These are phyloP conservation scores for Lentinula raphanica DNA, from an alignment of 768 basidiomycete species.

Conservation along the genomic window DNA sequence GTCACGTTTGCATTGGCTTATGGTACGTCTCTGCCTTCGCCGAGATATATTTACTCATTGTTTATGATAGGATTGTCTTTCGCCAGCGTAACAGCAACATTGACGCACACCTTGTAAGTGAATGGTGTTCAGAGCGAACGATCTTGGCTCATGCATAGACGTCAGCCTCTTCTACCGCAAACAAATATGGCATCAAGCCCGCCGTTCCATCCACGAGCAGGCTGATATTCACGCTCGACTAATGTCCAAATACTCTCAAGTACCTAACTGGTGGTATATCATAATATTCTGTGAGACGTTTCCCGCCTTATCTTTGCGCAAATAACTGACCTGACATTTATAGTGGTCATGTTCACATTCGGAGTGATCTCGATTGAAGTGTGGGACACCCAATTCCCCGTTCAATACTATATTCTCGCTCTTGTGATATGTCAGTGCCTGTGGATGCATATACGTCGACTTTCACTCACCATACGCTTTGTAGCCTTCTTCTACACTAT, in stretches of 20 bases:
- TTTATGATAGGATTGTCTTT: slow-evolving; percentile 51
- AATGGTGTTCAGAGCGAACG: neutral
- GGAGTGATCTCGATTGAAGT: slow-evolving; percentile 67
- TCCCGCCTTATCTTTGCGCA: slow-evolving; percentile 17
- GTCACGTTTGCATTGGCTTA: slow-evolving; percentile 75
- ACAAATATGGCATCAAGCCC: slow-evolving; percentile 69
- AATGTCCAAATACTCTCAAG: slow-evolving; percentile 71
- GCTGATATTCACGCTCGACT: slow-evolving; percentile 82
- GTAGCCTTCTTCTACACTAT: slow-evolving; percentile 61
- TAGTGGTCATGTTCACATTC: slow-evolving; percentile 59
- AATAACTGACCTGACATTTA: neutral
- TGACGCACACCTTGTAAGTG: slow-evolving; percentile 53
- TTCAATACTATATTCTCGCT: slow-evolving; percentile 63
- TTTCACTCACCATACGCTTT: neutral
- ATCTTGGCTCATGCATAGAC: neutral
- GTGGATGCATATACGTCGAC: neutral
- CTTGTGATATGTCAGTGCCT: slow-evolving; percentile 47
- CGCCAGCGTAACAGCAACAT: slow-evolving; percentile 70
- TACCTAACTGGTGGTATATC: slow-evolving; percentile 85
- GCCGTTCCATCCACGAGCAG: slow-evolving; percentile 69
- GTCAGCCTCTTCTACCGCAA: slow-evolving; percentile 64
- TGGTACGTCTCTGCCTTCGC: slow-evolving; percentile 76
- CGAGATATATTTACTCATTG: slow-evolving; percentile 60
- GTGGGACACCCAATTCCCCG: slow-evolving; percentile 70
- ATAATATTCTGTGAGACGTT: slow-evolving; percentile 49